phyloP scores from a whole-genome alignment of 225 moss, liverwort and hornwort species.

The Neckera pumila region DNA sequence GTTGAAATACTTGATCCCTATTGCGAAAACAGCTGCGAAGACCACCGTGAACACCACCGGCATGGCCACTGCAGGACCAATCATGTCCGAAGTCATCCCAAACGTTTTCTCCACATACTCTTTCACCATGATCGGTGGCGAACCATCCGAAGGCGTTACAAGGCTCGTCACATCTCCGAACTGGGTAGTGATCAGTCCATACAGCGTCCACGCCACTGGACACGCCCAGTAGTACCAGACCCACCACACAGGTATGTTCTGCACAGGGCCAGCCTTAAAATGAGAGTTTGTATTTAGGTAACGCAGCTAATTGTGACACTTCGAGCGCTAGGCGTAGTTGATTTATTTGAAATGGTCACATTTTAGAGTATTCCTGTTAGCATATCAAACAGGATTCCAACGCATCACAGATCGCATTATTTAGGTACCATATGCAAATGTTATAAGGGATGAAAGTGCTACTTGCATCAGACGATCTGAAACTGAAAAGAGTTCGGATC shows the following conservation, averaged over 20 bases:
- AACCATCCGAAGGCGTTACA: slow-evolving; percentile 19
- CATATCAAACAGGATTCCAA: background rate
- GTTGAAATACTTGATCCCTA: slow-evolving; percentile 49
- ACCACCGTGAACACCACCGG: slow-evolving; percentile 46
- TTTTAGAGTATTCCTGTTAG: background rate
- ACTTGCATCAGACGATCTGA: background rate
- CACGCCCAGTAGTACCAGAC: slow-evolving; percentile 56
- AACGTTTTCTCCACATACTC: slow-evolving; percentile 37
- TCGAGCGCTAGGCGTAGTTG: background rate
- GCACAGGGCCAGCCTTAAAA: background rate
- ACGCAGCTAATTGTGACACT: background rate
- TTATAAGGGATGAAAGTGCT: background rate
- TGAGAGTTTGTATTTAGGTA: background rate
- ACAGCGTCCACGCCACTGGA: slow-evolving; percentile 53
- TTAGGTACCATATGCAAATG: background rate
- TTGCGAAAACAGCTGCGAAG: slow-evolving; percentile 37
- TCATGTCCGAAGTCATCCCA: slow-evolving; percentile 32
- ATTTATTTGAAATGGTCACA: background rate
- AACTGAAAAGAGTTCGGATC: background rate
- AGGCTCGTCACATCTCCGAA: slow-evolving; percentile 38
- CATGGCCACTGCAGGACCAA: slow-evolving; percentile 35
- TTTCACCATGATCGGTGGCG: slow-evolving; percentile 33
- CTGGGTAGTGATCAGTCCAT: slow-evolving; percentile 40
- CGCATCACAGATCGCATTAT: background rate
- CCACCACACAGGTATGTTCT: slow-evolving; percentile 56